These are phyloP conservation scores for Talaromyces proteolyticus DNA, from an alignment of 495 filamentous ascomycete genomes.

Conservation along the genomic window DNA sequence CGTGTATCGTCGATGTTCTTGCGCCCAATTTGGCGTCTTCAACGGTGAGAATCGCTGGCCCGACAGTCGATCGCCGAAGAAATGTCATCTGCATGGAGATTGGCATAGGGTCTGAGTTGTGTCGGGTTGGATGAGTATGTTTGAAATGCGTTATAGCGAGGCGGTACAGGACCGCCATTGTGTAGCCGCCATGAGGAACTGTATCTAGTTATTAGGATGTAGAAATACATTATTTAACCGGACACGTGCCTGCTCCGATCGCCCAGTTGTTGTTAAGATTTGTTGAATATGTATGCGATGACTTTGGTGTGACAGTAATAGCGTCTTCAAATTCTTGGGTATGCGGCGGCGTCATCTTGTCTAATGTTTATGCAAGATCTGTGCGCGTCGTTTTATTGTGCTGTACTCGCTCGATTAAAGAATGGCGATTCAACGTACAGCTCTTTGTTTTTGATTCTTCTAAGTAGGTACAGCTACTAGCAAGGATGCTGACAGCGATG, in stretches of 20 bases:
- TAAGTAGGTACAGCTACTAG: not conserved
- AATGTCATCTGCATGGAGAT: constrained; percentile 65
- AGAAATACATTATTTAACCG: not conserved
- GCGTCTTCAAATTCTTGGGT: constrained; percentile 40
- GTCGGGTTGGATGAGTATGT: constrained; percentile 52
- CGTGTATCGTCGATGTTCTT: constrained; percentile 63
- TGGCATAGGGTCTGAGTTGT: constrained; percentile 55
- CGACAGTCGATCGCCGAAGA: constrained; percentile 60
- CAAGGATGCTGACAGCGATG: not conserved
- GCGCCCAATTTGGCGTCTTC: constrained; percentile 69
- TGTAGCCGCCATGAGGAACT: constrained; percentile 85
- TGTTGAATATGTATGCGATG: constrained; percentile 50
- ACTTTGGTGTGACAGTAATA: constrained; percentile 36
- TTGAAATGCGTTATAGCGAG: constrained; percentile 58
- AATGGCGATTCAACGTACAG: too few relatives aligned
- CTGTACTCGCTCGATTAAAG: too few relatives aligned
- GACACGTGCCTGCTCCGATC: constrained; percentile 49
- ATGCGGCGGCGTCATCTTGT: constrained; percentile 6
- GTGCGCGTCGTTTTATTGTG: too few relatives aligned
- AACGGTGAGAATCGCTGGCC: constrained; percentile 57
- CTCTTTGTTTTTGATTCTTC: not conserved
- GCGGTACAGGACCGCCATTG: constrained; percentile 57
- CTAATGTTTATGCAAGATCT: not conserved
- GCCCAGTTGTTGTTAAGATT: constrained; percentile 49
- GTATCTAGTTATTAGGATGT: constrained; percentile 7